Evolutionary conservation across 305 asterid genomes (phyloP), one percentile per base, ranked within the genome.

Genomic region (Fraxinus baroniana): DNA sequence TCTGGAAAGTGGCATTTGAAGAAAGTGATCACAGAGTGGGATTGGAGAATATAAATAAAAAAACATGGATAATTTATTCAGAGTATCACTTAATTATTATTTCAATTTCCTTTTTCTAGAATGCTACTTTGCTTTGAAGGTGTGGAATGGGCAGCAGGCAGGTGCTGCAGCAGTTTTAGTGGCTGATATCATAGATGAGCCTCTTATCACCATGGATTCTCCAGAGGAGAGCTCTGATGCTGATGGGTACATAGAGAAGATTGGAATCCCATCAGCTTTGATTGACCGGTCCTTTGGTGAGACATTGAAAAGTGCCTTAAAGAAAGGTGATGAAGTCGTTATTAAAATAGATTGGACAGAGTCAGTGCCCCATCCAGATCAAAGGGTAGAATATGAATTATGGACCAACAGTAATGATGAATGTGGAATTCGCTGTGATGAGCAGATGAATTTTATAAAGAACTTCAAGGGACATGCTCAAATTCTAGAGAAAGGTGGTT

Each of bases 371-470:
- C 94, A 94, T 22, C 98, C 97, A 2, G 98, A 94, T 77, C 87
- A 91, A 37, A 83, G 94, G 83, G 98, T 94, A 3, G 98, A 94
- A 81, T 94, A 93, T 41, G 96, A 94, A 80, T 82, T 94, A 2
- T 94, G 98, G 98, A 92, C 98, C 2, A 94, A 92, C 4, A 91
- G 98, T 86, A 94, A 94, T 24, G 98, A 94, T 86, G 98, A 94
- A 86, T 94, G 98, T n/a, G 98, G 98, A 2, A 44, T 84, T 32
- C 92, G 97, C 4, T 94, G 98, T 79, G 97, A 93, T 33, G 97
- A 94, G 77, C 98, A 94, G 85, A 92, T 94, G 97, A 85, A 80
- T 60, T 94, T 94, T 85, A 62, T 91, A 24, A 94, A 90, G 85
- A 86, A 85, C 66, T 94, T 94, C 86, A 93, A 91, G 71, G 98